phyloP scores from a whole-genome alignment of 202 grass and related monocot genomes.

The Musa balbisiana region DNA sequence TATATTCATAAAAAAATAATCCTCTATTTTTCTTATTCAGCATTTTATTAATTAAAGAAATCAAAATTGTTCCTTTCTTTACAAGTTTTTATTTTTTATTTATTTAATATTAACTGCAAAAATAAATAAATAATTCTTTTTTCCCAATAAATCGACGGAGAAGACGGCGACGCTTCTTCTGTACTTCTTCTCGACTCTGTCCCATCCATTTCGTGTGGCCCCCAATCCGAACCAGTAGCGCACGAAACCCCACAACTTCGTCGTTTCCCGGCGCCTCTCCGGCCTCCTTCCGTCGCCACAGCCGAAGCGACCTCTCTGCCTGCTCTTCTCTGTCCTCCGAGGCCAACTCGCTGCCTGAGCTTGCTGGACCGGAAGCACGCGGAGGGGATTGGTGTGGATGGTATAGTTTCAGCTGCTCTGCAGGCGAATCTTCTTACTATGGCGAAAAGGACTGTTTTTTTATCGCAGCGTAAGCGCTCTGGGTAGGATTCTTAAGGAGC shows the following conservation, averaged over 20 bases:
- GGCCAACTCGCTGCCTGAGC: not conserved
- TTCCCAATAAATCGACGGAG: not conserved
- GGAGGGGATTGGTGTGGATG: not conserved
- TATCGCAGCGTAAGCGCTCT: constrained; percentile 17
- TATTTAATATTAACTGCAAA: not conserved
- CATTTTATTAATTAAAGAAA: too few species aligned
- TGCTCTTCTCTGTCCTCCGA: not conserved
- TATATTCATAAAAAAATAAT: not conserved
- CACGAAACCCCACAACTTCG: not conserved
- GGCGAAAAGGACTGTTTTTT: constrained; percentile 29
- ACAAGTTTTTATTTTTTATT: not conserved
- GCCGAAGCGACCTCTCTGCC: not conserved
- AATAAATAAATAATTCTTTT: not conserved
- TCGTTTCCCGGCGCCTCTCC: not conserved
- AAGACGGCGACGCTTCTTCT: not conserved
- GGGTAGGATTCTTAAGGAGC: constrained; percentile 25
- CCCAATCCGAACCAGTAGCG: not conserved
- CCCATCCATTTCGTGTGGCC: not conserved
- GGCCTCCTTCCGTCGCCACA: not conserved
- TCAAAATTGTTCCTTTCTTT: not conserved
- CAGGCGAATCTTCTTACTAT: constrained; percentile 25
- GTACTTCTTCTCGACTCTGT: not conserved
- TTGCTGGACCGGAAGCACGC: not conserved
- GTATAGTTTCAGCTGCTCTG: not conserved
- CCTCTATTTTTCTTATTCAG: too few species aligned